Base-by-base conservation (phyloP, 1,284 basidiomycete species). In the Ustilago shanxiensis region DNA sequence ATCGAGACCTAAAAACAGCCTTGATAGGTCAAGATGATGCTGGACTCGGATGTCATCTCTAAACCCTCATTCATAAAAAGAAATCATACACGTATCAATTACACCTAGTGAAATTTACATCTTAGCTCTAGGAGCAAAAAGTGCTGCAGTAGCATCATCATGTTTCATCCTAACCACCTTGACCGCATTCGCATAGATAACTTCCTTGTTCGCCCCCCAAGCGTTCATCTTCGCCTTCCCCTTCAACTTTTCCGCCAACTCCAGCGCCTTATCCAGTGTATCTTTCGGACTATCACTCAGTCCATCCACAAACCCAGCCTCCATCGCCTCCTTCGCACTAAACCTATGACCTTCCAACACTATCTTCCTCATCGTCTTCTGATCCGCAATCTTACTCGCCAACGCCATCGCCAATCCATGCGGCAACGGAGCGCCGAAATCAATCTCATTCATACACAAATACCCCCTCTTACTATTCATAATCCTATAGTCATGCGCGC, bases 401-500 rank as follows among this genome's bases (percentile, higher is more conserved):
- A 95, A 87, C 44, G 95, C 86, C 5, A 90, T 88, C 5, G 90
- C 89, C 79, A 85, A 64, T 1, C 84, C 79, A 56, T 75, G 77
- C 20, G 79, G 82, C 37, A 81, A 57, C 4, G 69, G 80, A 14
- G 75, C 82, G 35, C 79, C 79, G 53, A 85, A 84, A 47, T 80
- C 76, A 70, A 84, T 84, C 52, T 98, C 95, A 85, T 97, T 97
- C 94, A 97, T 96, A 85, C 91, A 93, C 66, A 94, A 87, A 91
- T 93, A 95, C 11, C 92, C 92, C 73, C 91, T 90, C 53, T 91
- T 92, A 74, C 93, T 92, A 24, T 90, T 92, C 91, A 96, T 95
- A 64, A 97, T 89, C 35, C 95, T 90, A 87, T 94, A 96, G 86
- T 98, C 95, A 85, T 94, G 96, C 4, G 89, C 89, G 57, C 95